Conservation (phyloP, 352 stramenopile genomes). For the Globisporangium yorkense region DNA sequence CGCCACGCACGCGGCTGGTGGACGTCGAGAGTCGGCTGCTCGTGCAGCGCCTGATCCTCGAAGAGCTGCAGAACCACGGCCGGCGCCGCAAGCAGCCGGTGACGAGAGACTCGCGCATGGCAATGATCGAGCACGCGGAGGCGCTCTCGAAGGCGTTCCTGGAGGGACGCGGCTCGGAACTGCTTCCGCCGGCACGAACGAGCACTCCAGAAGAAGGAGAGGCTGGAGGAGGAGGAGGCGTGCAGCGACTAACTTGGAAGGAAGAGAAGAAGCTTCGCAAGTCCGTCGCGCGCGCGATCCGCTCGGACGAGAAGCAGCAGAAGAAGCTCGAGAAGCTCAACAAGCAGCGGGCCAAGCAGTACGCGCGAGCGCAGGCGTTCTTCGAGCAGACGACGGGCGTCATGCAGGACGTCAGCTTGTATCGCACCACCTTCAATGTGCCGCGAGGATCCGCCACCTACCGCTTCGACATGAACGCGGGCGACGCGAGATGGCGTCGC, state of each 20-base stretch:
- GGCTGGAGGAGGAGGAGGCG: not conserved
- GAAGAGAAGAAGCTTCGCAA: conserved; percentile 31
- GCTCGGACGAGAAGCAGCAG: conserved; percentile 28
- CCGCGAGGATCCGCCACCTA: conserved; percentile 6
- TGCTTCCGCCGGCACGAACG: not conserved
- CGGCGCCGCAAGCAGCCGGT: not conserved
- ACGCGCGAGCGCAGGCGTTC: conserved; percentile 14
- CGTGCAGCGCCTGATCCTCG: conserved; percentile 12
- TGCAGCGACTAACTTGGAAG: conserved; percentile 12
- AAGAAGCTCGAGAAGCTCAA: conserved; percentile 25
- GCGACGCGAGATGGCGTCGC: conserved; percentile 4
- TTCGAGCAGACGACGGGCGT: conserved; percentile 6
- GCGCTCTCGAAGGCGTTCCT: conserved; percentile 8
- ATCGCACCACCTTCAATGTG: not conserved
- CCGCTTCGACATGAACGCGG: conserved; percentile 7
- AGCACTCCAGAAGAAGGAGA: not conserved
- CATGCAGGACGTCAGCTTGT: not conserved
- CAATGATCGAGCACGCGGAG: conserved; percentile 12
- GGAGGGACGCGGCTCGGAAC: conserved; percentile 9
- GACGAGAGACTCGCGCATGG: not conserved
- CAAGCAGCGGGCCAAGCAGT: conserved; percentile 11
- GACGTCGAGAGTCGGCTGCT: conserved; percentile 5
- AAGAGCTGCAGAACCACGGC: conserved; percentile 8
- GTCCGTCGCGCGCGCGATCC: conserved; percentile 18
- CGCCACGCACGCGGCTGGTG: not conserved